These are phyloP conservation scores for Dryas drummondii DNA, from an alignment of 306 rosid genomes.

Conservation along the genomic window DNA sequence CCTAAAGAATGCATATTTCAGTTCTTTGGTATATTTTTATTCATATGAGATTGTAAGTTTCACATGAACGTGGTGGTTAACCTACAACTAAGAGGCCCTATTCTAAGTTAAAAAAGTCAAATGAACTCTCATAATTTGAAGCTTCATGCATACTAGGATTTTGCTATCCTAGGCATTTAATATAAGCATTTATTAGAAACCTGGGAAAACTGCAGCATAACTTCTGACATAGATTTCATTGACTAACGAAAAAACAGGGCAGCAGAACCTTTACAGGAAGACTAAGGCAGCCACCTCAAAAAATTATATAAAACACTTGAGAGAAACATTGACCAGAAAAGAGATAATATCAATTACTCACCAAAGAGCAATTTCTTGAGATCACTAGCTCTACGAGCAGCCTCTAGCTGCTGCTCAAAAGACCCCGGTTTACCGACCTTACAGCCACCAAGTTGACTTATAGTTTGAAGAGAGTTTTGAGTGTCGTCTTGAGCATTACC, in stretches of 20 bases:
- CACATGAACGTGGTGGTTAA: not conserved
- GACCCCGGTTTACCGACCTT: slow-evolving; percentile 51
- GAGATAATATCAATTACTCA: slow-evolving; percentile 40
- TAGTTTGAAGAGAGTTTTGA: slow-evolving; percentile 37
- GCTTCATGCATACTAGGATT: not conserved
- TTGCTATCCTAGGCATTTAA: not conserved
- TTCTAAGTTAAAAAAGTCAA: not conserved
- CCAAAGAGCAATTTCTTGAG: slow-evolving; percentile 86
- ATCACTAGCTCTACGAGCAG: slow-evolving; percentile 90
- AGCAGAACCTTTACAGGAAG: not conserved
- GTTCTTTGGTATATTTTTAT: not conserved
- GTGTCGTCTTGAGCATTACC: slow-evolving; percentile 36
- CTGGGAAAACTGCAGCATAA: not conserved
- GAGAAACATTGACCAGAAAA: not conserved
- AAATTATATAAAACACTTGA: not conserved
- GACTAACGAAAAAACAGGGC: not conserved
- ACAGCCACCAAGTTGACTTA: slow-evolving; percentile 41
- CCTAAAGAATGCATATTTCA: not conserved
- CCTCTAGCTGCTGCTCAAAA: slow-evolving; percentile 91
- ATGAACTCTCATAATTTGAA: not conserved
- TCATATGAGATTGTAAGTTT: not conserved
- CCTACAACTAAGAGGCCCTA: not conserved
- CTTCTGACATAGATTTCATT: not conserved
- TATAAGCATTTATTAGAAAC: not conserved
- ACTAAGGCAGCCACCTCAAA: not conserved